These are phyloP conservation scores for Yamadazyma diospyri DNA, from an alignment of 1,139 yeast genomes.

Conservation along the genomic window DNA sequence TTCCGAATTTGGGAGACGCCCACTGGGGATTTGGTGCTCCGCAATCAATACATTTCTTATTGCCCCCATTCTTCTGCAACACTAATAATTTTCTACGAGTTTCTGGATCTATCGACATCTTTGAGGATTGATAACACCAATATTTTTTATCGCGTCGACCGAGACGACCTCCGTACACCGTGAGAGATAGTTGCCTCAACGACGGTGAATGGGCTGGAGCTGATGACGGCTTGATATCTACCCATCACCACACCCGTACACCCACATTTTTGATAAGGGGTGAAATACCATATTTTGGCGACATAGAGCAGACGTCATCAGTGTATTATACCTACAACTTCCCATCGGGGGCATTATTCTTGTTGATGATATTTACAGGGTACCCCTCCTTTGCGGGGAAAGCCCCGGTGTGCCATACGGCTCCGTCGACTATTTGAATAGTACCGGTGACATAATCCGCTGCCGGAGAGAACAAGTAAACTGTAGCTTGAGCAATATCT, in stretches of 20 bases:
- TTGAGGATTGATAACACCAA: constrained; percentile 1
- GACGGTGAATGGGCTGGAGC: no score
- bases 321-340: constrained; percentile 13
- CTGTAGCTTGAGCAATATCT: constrained; percentile 89
- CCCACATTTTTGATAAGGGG: no score
- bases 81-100: constrained; percentile 77
- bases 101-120: constrained; percentile 83
- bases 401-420: constrained; percentile 77
- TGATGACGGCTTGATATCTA: no score
- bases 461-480: constrained; percentile 78
- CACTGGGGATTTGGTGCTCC: constrained; percentile 96
- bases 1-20: constrained; percentile 98
- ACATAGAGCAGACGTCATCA: no score
- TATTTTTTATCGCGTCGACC: constrained; percentile 2
- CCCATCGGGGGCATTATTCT: constrained; percentile 12
- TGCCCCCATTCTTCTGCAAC: constrained; percentile 76
- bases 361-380: constrained; percentile 28
- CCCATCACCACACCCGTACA: no score
- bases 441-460: constrained; percentile 78
- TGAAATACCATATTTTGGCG: no score
- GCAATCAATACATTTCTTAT: constrained; percentile 93
- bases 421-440: constrained; percentile 84
- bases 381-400: constrained; percentile 23
- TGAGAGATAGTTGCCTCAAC: no score
- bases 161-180: background rate